These are phyloP conservation scores for Naegleria lovaniensis DNA, from an alignment of 208 protist genomes.

Conservation along the genomic window DNA sequence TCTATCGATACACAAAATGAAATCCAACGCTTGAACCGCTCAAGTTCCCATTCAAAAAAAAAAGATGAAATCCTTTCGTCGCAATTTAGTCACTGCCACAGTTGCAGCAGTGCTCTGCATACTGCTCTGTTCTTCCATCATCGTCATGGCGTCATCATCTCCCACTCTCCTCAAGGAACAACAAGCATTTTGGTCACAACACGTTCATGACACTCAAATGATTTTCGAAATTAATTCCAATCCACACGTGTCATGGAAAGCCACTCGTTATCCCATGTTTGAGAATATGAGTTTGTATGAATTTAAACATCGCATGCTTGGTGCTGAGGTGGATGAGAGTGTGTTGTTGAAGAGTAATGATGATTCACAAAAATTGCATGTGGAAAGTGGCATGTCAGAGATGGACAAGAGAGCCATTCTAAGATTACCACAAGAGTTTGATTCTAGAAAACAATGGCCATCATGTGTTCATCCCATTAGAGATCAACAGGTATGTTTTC, in stretches of 20 bases:
- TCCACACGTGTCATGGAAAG: not conserved
- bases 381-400: not conserved
- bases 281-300: not conserved
- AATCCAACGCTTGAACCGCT: no score
- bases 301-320: not conserved
- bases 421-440: not conserved
- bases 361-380: not conserved
- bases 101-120: no score
- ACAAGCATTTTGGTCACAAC: no score
- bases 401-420: not conserved
- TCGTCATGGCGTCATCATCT: no score
- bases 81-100: no score
- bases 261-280: not conserved
- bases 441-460: slow-evolving; percentile 2
- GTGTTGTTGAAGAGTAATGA: not conserved
- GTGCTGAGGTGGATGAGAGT: not conserved
- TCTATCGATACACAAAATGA: no score
- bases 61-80: no score
- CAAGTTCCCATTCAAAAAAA: not conserved
- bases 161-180: no score
- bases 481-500: slow-evolving; percentile 45
- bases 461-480: not conserved
- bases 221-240: not conserved
- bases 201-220: no score
- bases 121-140: no score